phyloP scores from a whole-genome alignment of 2,329 filamentous ascomycete species.

The Scedosporium minutisporum region DNA sequence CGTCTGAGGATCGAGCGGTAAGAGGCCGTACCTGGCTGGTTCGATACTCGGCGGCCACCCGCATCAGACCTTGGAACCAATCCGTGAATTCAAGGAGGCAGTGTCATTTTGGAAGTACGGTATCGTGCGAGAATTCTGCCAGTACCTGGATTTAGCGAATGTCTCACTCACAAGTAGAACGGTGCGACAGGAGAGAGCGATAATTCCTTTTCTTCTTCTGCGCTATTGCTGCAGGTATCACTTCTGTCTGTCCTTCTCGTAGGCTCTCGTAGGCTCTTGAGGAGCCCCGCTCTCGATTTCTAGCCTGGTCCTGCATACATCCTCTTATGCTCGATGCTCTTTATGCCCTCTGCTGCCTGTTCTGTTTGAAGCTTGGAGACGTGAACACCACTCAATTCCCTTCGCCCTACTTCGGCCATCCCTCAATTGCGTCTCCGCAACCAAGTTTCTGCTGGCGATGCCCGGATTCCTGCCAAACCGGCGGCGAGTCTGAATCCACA shows the following conservation, averaged over 20 bases:
- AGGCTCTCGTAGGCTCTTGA: neutral
- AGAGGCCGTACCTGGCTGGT: neutral
- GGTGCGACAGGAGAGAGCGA: neutral
- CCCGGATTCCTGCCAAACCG: neutral
- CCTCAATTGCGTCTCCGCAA: neutral
- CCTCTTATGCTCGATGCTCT: neutral
- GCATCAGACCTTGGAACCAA: neutral
- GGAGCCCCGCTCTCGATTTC: neutral
- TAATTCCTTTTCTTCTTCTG: neutral
- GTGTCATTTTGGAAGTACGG: neutral
- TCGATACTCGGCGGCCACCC: neutral
- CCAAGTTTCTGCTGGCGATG: neutral
- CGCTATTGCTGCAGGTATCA: neutral
- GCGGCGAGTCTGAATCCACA: neutral
- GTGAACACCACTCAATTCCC: neutral
- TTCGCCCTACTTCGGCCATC: neutral
- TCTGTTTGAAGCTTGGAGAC: constrained; percentile 6
- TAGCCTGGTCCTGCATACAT: neutral
- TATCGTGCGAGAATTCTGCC: neutral
- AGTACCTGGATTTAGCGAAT: neutral
- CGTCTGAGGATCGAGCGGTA: too few relatives aligned
- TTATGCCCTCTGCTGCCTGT: neutral
- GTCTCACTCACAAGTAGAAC: neutral
- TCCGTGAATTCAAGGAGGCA: too few relatives aligned
- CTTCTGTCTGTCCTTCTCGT: neutral